phyloP scores from a whole-genome alignment of 352 stramenopile species.

The Globisporangium splendens region DNA sequence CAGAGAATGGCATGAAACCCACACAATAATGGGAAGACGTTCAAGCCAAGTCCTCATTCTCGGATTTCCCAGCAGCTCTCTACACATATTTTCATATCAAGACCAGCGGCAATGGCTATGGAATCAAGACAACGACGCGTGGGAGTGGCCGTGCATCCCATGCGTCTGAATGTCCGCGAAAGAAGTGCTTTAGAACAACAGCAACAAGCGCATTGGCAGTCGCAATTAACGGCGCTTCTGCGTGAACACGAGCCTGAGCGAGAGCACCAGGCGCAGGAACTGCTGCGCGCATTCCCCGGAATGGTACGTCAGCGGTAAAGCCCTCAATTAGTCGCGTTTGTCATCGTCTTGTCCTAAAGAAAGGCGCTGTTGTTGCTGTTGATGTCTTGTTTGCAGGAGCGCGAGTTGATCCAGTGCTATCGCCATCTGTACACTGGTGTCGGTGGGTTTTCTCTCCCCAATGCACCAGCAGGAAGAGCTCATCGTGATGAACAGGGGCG shows the following conservation, averaged over 20 bases:
- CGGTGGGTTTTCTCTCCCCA: conserved; percentile 35
- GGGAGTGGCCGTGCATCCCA: no score
- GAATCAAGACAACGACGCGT: no score
- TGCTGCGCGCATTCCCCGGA: conserved; percentile 48
- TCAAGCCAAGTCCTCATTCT: neutral
- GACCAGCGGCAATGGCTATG: no score
- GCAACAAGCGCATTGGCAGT: conserved; percentile 8
- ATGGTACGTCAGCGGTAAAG: conserved; percentile 26
- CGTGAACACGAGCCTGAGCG: conserved; percentile 42
- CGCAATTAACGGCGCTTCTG: conserved; percentile 41
- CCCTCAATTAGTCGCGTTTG: no score
- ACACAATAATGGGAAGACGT: neutral
- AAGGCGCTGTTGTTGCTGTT: no score
- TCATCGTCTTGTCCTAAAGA: no score
- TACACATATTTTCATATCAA: neutral
- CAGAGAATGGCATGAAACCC: neutral
- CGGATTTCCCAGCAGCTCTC: neutral
- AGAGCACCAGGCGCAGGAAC: conserved; percentile 25
- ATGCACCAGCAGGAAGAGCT: conserved; percentile 14
- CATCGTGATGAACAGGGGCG: no score
- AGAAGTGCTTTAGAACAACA: neutral
- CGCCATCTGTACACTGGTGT: conserved; percentile 57
- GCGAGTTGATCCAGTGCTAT: conserved; percentile 63
- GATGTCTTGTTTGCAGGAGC: conserved; percentile 21
- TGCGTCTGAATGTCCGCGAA: no score